phyloP scores from a whole-genome alignment of 176 grass and related monocot species.

The Puccinellia tenuiflora region DNA sequence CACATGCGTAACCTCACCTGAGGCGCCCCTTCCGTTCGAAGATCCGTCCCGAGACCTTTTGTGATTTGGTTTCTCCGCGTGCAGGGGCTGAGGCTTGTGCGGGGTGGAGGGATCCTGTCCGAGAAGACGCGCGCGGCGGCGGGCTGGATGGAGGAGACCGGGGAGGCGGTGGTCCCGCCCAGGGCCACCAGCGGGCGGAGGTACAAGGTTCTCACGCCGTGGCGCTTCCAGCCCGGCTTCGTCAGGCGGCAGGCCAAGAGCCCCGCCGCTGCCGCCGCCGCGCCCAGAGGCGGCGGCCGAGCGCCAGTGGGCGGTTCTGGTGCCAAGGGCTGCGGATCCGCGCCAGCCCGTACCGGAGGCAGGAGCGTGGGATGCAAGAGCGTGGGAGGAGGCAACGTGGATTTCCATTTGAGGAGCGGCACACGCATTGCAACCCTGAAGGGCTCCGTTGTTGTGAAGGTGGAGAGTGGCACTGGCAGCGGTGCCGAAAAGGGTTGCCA shows the following conservation, averaged over 20 bases:
- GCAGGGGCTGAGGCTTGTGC: background rate
- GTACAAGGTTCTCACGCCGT: slow-evolving; percentile 27
- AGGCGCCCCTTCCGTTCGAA: background rate
- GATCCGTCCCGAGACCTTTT: background rate
- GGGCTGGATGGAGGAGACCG: slow-evolving; percentile 21
- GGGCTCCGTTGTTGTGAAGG: background rate
- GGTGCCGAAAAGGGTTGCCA: background rate
- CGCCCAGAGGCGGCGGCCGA: background rate
- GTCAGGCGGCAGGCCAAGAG: slow-evolving; percentile 16
- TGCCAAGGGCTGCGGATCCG: background rate
- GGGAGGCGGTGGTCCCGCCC: background rate
- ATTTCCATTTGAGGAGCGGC: background rate
- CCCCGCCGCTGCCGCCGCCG: background rate
- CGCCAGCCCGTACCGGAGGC: background rate
- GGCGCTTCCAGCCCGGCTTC: slow-evolving; percentile 42
- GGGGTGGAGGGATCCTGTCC: background rate
- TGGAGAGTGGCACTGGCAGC: background rate
- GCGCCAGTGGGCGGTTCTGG: background rate
- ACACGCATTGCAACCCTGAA: background rate
- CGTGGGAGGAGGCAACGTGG: no score
- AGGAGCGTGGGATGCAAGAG: background rate
- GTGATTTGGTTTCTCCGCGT: background rate
- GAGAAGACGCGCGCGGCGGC: background rate
- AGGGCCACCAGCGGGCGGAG: slow-evolving; percentile 15
- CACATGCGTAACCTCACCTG: background rate